These are phyloP conservation scores for Debaryomyces prosopidis DNA, from an alignment of 805 yeast species.

Conservation along the genomic window DNA sequence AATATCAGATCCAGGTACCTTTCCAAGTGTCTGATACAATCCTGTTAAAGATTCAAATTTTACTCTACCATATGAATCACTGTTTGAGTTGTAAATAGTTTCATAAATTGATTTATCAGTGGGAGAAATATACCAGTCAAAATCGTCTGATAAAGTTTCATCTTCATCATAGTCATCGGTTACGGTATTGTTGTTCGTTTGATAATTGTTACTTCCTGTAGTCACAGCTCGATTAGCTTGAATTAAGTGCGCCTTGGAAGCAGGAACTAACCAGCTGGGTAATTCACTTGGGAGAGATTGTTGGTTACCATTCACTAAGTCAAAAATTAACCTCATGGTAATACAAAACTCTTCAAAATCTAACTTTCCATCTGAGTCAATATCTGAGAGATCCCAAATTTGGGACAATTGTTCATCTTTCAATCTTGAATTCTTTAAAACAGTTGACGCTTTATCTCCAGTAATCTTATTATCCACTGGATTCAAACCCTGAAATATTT, in stretches of 20 bases:
- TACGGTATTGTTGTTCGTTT: slow-evolving; percentile 5
- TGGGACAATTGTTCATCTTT: slow-evolving; percentile 73
- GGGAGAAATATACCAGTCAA: slow-evolving; percentile 97
- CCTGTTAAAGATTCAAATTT: slow-evolving; percentile 69
- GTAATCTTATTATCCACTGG: slow-evolving; percentile 78
- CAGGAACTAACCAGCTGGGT: slow-evolving; percentile 93
- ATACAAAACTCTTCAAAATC: slow-evolving; percentile 98
- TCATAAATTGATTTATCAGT: slow-evolving; percentile 78
- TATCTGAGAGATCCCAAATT: slow-evolving; percentile 91
- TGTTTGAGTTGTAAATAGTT: slow-evolving; percentile 67
- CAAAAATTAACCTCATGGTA: slow-evolving; percentile 94
- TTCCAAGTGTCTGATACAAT: slow-evolving; percentile 64
- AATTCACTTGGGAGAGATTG: slow-evolving; percentile 62
- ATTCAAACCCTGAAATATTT: slow-evolving; percentile 85
- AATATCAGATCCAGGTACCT: slow-evolving; percentile 81
- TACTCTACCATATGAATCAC: slow-evolving; percentile 80
- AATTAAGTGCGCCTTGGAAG: slow-evolving; percentile 79
- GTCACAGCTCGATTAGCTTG: slow-evolving; percentile 78
- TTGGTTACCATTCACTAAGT: slow-evolving; percentile 72
- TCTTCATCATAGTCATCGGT: slow-evolving; percentile 62
- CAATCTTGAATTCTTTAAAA: slow-evolving; percentile 85
- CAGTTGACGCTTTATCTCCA: slow-evolving; percentile 83
- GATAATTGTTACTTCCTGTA: slow-evolving; percentile 15
- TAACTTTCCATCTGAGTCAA: slow-evolving; percentile 85
- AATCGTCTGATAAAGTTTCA: slow-evolving; percentile 59